Evolutionary conservation across 2,329 filamentous ascomycete species (phyloP), one percentile per base, ranked within the genome.

Genomic region (Alternaria viburni): DNA sequence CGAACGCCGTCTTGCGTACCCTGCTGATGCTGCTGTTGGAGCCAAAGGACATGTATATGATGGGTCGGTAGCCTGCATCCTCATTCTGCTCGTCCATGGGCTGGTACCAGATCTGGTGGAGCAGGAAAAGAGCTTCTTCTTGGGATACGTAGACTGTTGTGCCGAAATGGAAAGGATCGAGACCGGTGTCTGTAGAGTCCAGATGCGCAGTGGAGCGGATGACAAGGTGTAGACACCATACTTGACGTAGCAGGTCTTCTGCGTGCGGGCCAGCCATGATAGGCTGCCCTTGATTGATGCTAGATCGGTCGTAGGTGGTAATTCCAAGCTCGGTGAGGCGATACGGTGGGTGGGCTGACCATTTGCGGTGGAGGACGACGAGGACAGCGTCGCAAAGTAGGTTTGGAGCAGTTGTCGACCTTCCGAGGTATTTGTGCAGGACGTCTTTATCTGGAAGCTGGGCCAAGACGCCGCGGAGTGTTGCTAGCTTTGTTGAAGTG

Each of bases 271-370:
- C 66, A 3, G 64, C 49, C 10, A 13, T 57, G 0, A 26, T 28
- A n/a, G 60, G 32, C 11, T 47, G 19, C 4, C 46, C 56, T 10
- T 59, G 25, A 6, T 59, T 55, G 5, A 61, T 21, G 7, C 50
- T 23, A n/a, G 25, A 30, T 10, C 62, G 21, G 15, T 68, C 49
- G 50, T 66, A 69, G 25, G 64, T 69, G 3, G 66, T 57, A 26
- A 72, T 62, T 7, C 71, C 69, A 5, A 72, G 54, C 10, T 68
- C 69, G n/a, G 59, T 64, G 28, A 68, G 56, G 17, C 41, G 54
- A 36, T 66, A 55, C 6, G 68, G 68, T 8, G 55, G 54, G 28
- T 47, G 43, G 3, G 23, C 28, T 9, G 62, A 62, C 61, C 66
- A 66, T 26, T 62, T 66, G n/a, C 59, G 66, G 54, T 61, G 45